A percentile compares a stretch with the other conserved stretches of the same genome.
Evolutionary conservation across 257 asterid genomes (phyloP).

Genomic region (Ehretia macrophylla): DNA sequence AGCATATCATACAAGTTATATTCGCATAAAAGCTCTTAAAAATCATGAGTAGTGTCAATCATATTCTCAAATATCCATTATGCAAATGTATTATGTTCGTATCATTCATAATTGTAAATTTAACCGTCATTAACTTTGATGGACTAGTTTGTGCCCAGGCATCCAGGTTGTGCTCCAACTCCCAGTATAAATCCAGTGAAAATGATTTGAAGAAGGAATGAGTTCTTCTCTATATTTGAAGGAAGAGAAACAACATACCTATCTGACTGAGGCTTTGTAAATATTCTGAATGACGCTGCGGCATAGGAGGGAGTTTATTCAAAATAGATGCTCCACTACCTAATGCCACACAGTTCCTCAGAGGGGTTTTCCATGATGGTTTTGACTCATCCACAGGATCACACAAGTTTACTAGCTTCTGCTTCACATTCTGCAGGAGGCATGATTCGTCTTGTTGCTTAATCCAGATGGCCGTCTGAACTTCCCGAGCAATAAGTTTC

Average conservation of each 20-base stretch:
- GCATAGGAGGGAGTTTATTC: conserved; percentile 57
- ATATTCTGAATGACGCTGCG: conserved; percentile 80
- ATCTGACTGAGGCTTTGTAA: conserved; percentile 50
- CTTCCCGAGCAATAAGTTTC: conserved; percentile 86
- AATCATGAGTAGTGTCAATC: too few relatives aligned
- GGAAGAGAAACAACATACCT: conserved; percentile 38
- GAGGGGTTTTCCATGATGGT: conserved; percentile 56
- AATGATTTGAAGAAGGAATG: not conserved
- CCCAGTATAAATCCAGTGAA: not conserved
- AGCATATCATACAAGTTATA: too few relatives aligned
- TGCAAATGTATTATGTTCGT: too few relatives aligned
- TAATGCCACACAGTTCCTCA: conserved; percentile 46
- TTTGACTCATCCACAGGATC: conserved; percentile 45
- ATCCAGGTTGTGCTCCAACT: too few relatives aligned
- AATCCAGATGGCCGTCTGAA: conserved; percentile 91
- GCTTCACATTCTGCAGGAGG: conserved; percentile 49
- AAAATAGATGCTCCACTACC: conserved; percentile 19
- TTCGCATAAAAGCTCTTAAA: too few relatives aligned
- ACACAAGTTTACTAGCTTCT: conserved; percentile 53
- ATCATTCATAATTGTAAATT: too few relatives aligned
- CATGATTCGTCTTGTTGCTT: conserved; percentile 60
- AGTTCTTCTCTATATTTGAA: not conserved
- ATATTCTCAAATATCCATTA: too few relatives aligned
- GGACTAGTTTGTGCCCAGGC: too few relatives aligned
- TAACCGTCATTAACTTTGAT: too few relatives aligned